A percentile compares a stretch with the other conserved stretches of the same genome.
These are phyloP conservation scores for Pseudogymnoascus pannorum DNA, from an alignment of 2,329 filamentous ascomycete species.

Conservation along the genomic window DNA sequence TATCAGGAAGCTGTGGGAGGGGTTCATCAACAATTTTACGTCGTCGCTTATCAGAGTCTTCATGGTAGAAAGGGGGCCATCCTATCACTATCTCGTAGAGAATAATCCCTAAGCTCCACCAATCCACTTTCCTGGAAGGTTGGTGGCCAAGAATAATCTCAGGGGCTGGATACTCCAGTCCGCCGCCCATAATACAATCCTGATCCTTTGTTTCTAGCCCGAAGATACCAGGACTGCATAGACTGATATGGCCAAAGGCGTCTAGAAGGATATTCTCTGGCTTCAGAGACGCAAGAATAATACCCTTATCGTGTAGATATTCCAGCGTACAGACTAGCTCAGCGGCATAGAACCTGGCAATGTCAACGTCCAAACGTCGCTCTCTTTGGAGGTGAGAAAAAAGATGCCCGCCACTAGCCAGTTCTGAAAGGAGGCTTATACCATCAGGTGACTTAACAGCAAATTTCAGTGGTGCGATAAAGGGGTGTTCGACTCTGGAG, in stretches of 20 bases:
- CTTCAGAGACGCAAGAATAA: conserved; percentile 94
- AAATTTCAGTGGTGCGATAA: conserved; percentile 94
- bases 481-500: conserved; percentile 96
- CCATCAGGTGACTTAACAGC: conserved; percentile 96
- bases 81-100: conserved; percentile 97
- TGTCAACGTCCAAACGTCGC: conserved; percentile 90
- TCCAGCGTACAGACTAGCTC: conserved; percentile 88
- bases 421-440: conserved; percentile 87
- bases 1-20: conserved; percentile 80
- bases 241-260: conserved; percentile 88
- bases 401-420: conserved; percentile 90
- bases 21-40: conserved; percentile 93
- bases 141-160: conserved; percentile 84
- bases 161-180: conserved; percentile 87
- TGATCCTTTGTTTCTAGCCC: conserved; percentile 98
- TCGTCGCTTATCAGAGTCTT: conserved; percentile 98
- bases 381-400: conserved; percentile 94
- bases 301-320: conserved; percentile 90
- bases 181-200: conserved; percentile 89
- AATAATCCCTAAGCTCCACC: conserved; percentile 93
- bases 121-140: conserved; percentile 84
- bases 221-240: conserved; percentile 96
- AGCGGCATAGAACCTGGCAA: conserved; percentile 88
- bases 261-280: conserved; percentile 84
- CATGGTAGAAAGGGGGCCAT: conserved; percentile 90